A percentile compares a stretch with the other conserved stretches of the same genome.
These are phyloP conservation scores for Lachancea dasiensis DNA, from an alignment of 805 yeast genomes.

Conservation along the genomic window DNA sequence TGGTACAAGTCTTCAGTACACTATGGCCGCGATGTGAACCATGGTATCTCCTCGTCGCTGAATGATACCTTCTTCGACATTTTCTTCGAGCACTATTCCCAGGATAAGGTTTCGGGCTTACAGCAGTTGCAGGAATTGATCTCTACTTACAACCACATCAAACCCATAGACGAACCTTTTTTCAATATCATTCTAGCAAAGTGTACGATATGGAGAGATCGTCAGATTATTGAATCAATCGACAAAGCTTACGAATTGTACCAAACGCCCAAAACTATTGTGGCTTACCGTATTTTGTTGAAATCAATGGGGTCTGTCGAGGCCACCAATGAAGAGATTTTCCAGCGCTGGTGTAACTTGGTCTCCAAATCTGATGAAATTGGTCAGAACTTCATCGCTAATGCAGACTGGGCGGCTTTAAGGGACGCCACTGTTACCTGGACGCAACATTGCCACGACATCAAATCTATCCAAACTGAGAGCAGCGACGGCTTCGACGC, in stretches of 20 bases:
- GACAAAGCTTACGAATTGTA: constrained; percentile 53
- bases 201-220: constrained; percentile 60
- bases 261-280: constrained; percentile 55
- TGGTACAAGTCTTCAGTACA: constrained; percentile 59
- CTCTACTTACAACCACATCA: constrained; percentile 47
- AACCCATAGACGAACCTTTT: constrained; percentile 71
- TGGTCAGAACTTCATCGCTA: constrained; percentile 60
- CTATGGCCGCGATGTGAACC: constrained; percentile 53
- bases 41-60: constrained; percentile 65
- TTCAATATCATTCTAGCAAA: constrained; percentile 69
- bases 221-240: constrained; percentile 57
- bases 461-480: constrained; percentile 10
- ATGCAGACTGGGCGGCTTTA: constrained; percentile 80
- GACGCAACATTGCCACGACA: constrained; percentile 26
- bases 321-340: constrained; percentile 48
- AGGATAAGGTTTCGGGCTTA: constrained; percentile 49
- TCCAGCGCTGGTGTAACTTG: constrained; percentile 50
- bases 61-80: constrained; percentile 63
- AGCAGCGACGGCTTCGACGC: constrained; percentile 29
- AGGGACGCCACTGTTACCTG: constrained; percentile 62
- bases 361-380: constrained; percentile 44
- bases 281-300: constrained; percentile 64
- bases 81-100: constrained; percentile 53
- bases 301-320: constrained; percentile 64
- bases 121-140: constrained; percentile 51